Conservation (phyloP, 768 basidiomycete species). For the Mycena indigotica region DNA sequence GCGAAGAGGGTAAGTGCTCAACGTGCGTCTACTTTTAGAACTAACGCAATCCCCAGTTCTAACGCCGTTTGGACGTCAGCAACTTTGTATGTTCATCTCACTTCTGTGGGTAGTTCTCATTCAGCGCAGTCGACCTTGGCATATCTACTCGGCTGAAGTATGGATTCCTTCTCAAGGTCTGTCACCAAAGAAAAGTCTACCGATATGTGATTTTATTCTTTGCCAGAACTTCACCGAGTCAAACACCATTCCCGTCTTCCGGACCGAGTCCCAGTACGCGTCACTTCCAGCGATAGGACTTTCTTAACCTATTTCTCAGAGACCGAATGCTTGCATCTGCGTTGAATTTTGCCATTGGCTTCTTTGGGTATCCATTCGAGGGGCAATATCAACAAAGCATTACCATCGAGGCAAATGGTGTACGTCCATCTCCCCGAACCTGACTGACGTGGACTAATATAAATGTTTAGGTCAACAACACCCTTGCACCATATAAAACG, state of each 20-base stretch:
- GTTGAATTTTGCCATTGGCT: constrained; percentile 70
- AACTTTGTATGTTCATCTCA: constrained; percentile 60
- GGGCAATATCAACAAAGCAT: constrained; percentile 77
- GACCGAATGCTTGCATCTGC: constrained; percentile 74
- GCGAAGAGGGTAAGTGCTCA: constrained; percentile 68
- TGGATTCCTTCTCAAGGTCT: constrained; percentile 69
- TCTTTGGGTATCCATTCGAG: constrained; percentile 75
- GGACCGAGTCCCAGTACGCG: constrained; percentile 73
- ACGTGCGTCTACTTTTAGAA: constrained; percentile 5
- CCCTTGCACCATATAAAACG: constrained; percentile 83
- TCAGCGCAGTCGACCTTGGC: constrained; percentile 71
- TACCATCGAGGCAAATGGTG: constrained; percentile 66
- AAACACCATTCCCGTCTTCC: constrained; percentile 72
- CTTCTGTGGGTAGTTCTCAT: no score
- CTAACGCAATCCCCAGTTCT: constrained; percentile 50
- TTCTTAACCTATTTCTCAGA: constrained; percentile 35
- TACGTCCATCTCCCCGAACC: constrained; percentile 36
- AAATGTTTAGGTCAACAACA: constrained; percentile 69
- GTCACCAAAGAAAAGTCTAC: neutral
- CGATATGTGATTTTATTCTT: constrained; percentile 4
- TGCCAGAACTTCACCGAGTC: constrained; percentile 58
- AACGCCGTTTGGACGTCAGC: constrained; percentile 89
- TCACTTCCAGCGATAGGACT: neutral
- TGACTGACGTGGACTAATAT: neutral
- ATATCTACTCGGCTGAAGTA: constrained; percentile 77